These are phyloP conservation scores for Cladosporium sp. DNA, from an alignment of 2,329 filamentous ascomycete genomes.

Conservation along the genomic window DNA sequence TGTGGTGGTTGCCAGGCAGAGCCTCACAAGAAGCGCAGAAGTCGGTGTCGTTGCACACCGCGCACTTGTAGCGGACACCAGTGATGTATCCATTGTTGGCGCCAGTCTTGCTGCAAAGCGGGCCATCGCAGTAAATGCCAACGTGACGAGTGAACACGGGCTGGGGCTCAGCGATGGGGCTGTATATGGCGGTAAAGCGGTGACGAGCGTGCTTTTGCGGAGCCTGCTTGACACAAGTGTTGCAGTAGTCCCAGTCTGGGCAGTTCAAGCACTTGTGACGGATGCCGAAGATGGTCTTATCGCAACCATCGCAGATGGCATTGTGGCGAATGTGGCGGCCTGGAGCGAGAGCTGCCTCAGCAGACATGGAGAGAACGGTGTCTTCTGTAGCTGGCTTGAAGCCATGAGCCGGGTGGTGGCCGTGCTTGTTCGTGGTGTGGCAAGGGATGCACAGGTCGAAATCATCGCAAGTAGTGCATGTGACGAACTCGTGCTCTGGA, in stretches of 20 bases:
- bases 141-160: slow-evolving; percentile 56
- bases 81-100: slow-evolving; percentile 59
- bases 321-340: slow-evolving; percentile 79
- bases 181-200: slow-evolving; percentile 84
- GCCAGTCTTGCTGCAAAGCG: slow-evolving; percentile 66
- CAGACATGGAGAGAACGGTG: slow-evolving; percentile 55
- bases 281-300: slow-evolving; percentile 78
- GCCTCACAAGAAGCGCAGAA: slow-evolving; percentile 95
- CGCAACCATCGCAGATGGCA: slow-evolving; percentile 91
- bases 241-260: slow-evolving; percentile 96
- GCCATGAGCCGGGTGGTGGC: slow-evolving; percentile 82
- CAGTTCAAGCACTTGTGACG: slow-evolving; percentile 96
- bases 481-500: slow-evolving; percentile 73
- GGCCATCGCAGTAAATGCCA: slow-evolving; percentile 93
- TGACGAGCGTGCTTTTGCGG: slow-evolving; percentile 70
- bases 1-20: slow-evolving; percentile 76
- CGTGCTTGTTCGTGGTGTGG: slow-evolving; percentile 70
- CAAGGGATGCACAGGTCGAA: slow-evolving; percentile 87
- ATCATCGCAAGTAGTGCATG: slow-evolving; percentile 79
- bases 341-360: slow-evolving; percentile 65
- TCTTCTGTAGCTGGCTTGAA: slow-evolving; percentile 67
- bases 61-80: slow-evolving; percentile 93
- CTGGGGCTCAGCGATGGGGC: slow-evolving; percentile 53
- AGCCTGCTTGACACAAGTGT: slow-evolving; percentile 64
- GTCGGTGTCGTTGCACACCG: slow-evolving; percentile 89